These are phyloP conservation scores for Phytophthora macrochlamydospora DNA, from an alignment of 352 stramenopile species.

Conservation along the genomic window DNA sequence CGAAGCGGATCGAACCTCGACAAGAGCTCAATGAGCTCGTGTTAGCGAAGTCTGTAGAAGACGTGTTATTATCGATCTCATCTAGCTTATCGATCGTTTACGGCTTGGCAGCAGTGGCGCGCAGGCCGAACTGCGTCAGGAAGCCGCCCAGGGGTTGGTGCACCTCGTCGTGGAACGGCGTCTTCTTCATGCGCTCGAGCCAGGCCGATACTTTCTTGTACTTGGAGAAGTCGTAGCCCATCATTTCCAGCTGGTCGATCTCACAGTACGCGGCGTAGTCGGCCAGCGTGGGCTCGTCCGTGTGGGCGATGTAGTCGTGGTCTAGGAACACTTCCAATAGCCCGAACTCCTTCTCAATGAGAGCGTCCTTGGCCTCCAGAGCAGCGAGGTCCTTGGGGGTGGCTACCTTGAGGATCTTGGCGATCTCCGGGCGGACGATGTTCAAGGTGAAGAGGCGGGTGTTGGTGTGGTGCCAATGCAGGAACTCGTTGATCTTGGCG, in stretches of 20 bases:
- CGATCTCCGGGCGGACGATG: constrained; percentile 44
- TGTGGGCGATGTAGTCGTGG: constrained; percentile 53
- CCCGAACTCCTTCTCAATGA: constrained; percentile 38
- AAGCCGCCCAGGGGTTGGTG: constrained; percentile 37
- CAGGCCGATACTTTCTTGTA: constrained; percentile 58
- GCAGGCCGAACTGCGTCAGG: constrained; percentile 31
- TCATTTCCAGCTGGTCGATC: constrained; percentile 66
- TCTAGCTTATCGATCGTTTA: constrained; percentile 12
- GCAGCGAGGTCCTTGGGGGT: constrained; percentile 41
- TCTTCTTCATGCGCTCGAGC: constrained; percentile 59
- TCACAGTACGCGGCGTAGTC: constrained; percentile 67
- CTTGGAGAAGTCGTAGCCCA: constrained; percentile 57
- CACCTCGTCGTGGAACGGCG: constrained; percentile 64
- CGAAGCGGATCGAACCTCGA: too few relatives aligned
- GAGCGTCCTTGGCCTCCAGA: constrained; percentile 39
- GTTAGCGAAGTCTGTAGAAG: background rate
- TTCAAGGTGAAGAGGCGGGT: constrained; percentile 54
- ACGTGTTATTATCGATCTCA: constrained; percentile 16
- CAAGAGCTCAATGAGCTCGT: too few relatives aligned
- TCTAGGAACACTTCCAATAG: constrained; percentile 57
- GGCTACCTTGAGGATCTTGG: constrained; percentile 32
- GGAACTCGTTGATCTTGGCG: constrained; percentile 70
- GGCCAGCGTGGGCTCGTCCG: constrained; percentile 60
- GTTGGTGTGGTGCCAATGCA: constrained; percentile 77
- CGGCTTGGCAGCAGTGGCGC: background rate